phyloP scores from a whole-genome alignment of 2,329 filamentous ascomycete genomes.

The Triangularia verruculosa region DNA sequence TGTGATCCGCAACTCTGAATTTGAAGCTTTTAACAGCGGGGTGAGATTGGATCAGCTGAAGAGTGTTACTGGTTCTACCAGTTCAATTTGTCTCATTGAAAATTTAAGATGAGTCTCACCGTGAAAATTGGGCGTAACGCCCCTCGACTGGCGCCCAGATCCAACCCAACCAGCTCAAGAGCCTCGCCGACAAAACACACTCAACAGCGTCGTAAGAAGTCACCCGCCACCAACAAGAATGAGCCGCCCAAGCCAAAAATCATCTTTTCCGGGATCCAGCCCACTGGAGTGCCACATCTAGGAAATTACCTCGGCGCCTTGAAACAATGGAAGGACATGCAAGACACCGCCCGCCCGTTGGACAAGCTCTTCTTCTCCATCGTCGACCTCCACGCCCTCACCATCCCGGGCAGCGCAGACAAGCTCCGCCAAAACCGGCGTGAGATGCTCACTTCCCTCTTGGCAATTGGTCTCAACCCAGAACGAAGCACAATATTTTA shows the following conservation, averaged over 20 bases:
- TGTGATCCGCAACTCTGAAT: background rate
- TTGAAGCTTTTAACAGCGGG: background rate
- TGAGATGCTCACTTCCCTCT: slow-evolving; percentile 73
- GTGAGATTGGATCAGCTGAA: background rate
- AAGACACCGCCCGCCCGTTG: slow-evolving; percentile 46
- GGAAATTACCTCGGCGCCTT: slow-evolving; percentile 94
- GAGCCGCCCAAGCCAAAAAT: slow-evolving; percentile 36
- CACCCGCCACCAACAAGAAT: background rate
- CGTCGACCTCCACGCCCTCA: slow-evolving; percentile 93
- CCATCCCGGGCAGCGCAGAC: slow-evolving; percentile 63
- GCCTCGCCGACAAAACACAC: background rate
- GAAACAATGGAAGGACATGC: slow-evolving; percentile 78
- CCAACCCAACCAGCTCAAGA: background rate
- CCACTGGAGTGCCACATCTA: slow-evolving; percentile 88
- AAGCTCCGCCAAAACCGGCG: slow-evolving; percentile 63
- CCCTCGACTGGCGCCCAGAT: background rate
- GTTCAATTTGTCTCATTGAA: background rate
- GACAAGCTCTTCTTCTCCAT: slow-evolving; percentile 77
- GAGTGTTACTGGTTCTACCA: background rate
- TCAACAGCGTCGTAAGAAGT: background rate
- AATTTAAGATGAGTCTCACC: background rate
- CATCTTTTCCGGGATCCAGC: slow-evolving; percentile 96
- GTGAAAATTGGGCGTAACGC: background rate
- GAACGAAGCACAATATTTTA: slow-evolving; percentile 76
- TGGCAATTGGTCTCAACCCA: slow-evolving; percentile 82